phyloP scores from a whole-genome alignment of 306 rosid genomes.

The Ormosia emarginata region DNA sequence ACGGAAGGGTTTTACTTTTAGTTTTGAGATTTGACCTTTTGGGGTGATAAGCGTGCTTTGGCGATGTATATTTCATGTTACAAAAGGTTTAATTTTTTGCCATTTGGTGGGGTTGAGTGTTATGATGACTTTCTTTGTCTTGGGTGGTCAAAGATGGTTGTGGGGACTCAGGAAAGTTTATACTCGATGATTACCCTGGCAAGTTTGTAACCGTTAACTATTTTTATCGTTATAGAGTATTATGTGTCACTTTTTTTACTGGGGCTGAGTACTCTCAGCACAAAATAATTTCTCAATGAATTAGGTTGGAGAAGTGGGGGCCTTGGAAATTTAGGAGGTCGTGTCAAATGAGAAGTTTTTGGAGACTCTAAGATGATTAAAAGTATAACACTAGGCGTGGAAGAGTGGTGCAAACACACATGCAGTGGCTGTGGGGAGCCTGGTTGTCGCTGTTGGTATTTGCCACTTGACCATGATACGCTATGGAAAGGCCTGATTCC shows the following conservation, averaged over 20 bases:
- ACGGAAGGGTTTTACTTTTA: background rate
- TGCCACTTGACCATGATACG: constrained; percentile 17
- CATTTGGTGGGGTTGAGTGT: constrained; percentile 23
- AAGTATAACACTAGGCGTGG: too few relatives aligned
- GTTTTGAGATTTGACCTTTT: background rate
- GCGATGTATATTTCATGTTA: background rate
- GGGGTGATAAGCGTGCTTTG: constrained; percentile 22
- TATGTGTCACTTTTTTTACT: too few relatives aligned
- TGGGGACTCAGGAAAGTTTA: background rate
- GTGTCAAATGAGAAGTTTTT: background rate
- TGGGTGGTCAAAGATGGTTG: constrained; percentile 13
- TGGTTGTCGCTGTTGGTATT: constrained; percentile 17
- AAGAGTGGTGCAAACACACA: too few relatives aligned
- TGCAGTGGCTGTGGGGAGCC: constrained; percentile 3
- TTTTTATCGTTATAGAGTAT: too few relatives aligned
- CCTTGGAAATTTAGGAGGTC: background rate
- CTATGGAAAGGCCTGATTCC: constrained; percentile 22
- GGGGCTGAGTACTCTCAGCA: too few relatives aligned
- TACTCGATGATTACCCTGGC: too few relatives aligned
- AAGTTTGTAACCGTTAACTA: too few relatives aligned
- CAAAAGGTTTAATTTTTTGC: constrained; percentile 25
- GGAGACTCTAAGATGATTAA: too few relatives aligned
- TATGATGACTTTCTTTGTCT: background rate
- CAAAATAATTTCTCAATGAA: too few relatives aligned
- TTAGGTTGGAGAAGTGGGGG: background rate